Base-by-base conservation (phyloP, 106 monocot genomes). In the Chionographis japonica region DNA sequence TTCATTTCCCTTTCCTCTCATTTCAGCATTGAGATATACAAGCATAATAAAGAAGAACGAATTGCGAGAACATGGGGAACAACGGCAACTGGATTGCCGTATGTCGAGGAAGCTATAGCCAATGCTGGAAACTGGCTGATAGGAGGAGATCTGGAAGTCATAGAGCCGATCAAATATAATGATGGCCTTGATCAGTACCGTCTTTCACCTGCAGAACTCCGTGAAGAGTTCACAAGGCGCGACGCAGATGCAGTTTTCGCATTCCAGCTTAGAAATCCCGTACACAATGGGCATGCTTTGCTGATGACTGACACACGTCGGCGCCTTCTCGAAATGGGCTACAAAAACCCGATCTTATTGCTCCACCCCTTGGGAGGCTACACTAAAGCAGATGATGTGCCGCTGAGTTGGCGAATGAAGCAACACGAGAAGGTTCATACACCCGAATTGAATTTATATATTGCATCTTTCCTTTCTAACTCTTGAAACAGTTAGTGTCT, bases 11-110 rank as follows among this genome's bases (percentile, higher is more conserved):
- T 37, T 14, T 14, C 74, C 61, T 13, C 69, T 55, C 16, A 27
- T 75, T 76, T 67, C 82, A 94, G 94, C 62, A 90, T 90, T 62
- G 94, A 94, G 74, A 90, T 94, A 63, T 94, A 87, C 72, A 90
- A 88, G 68, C 90, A 94, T 49, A 87, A 90, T 43, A 90, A 90
- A 80, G 94, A 90, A 85, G 94, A 94, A 85, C 40, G 94, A 54
- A 94, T 94, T 70, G 94, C 94, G 70, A 78, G 94, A 71, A 94
- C 94, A 59, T 94, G 94, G 94, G 94, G 94, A 51, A 94, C 90
- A 62, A 94, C 85, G 78, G 85, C 87, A 52, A 71, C 75, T 15
- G 94, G 94, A 14, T 68, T 94, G 10, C 94, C 94, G 38, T 94
- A 94, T 77, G 90, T 77, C 38, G 86, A 94, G 52, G 78, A 87